Base-by-base conservation (phyloP, 2,329 filamentous ascomycete genomes). In the Cladophialophora psammophila region DNA sequence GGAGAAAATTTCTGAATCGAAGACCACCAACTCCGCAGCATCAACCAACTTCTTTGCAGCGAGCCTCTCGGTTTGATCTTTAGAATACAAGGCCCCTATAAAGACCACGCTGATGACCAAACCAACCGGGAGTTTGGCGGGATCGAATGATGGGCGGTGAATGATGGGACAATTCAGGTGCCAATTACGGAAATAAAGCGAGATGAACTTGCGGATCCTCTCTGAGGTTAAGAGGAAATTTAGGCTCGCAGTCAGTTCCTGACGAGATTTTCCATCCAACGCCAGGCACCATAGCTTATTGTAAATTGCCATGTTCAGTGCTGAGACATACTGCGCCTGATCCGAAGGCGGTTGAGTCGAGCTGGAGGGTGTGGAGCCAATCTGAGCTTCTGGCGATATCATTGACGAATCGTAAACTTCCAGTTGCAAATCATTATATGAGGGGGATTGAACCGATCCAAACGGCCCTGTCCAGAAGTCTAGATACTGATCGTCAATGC, bases 51-150 rank as follows among this genome's bases (percentile, higher is more conserved):
- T 73, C 64, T 80, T 81, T 0, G 80, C 79, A 2, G 75, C 72
- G 26, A 74, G 74, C 0, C 75, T 73, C 63, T 82, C 81, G 40
- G 72, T 74, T 57, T 78, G 74, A 56, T 80, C 76, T 7, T 75
- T 75, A 3, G 79, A 81, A 66, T 82, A 83, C 75, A 82, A 80
- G 0, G 80, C 80, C 4, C 82, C 82, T 72, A 81, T 78, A 60
- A 83, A 77, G 0, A 77, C 72, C 5, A 84, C 72, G 0, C 78
- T 75, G 0, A 80, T 75, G 4, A 84, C 73, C 5, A 84, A 71
- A 0, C 78, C 75, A 35, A 79, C 67, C 2, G 79, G 72, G 3
- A 76, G 75, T 1, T 74, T 74, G 13, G 80, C 76, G 2, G 78
- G 74, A 63, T 80, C 75, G 60, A 83, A 83, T 0, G 80, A 77